These are phyloP conservation scores for Suaeda aralocaspica DNA, from an alignment of 148 eudicot genomes.

Conservation along the genomic window DNA sequence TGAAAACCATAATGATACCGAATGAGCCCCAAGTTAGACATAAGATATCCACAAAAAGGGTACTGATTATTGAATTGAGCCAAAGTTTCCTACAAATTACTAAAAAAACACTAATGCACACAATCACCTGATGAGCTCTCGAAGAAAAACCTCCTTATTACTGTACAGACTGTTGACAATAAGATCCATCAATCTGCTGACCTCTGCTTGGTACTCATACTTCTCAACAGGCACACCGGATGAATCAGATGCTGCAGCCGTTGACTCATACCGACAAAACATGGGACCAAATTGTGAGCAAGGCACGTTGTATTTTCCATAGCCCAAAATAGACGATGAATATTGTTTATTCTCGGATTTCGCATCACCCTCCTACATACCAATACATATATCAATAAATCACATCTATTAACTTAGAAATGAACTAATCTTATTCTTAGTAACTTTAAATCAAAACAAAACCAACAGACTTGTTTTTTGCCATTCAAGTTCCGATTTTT, in stretches of 20 bases:
- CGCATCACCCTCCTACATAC: slow-evolving; percentile 32
- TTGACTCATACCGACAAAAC: slow-evolving; percentile 54
- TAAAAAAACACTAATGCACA: background rate
- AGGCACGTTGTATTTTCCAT: slow-evolving; percentile 21
- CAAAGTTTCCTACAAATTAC: background rate
- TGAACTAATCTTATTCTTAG: no score
- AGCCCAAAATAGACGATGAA: slow-evolving; percentile 37
- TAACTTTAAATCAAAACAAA: no score
- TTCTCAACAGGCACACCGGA: slow-evolving; percentile 63
- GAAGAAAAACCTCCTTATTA: slow-evolving; percentile 91
- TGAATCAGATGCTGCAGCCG: slow-evolving; percentile 72
- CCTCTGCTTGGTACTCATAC: slow-evolving; percentile 98
- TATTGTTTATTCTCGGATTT: slow-evolving; percentile 37
- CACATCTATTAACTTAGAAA: no score
- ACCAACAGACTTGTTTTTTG: no score
- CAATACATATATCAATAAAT: background rate
- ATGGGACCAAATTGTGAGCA: slow-evolving; percentile 24
- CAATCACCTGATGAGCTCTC: slow-evolving; percentile 89
- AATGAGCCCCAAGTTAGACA: no score
- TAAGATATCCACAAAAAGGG: no score
- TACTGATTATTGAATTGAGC: no score
- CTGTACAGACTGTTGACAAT: slow-evolving; percentile 95
- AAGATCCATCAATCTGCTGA: slow-evolving; percentile 98
- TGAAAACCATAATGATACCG: no score
- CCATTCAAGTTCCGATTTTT: no score